Percentiles rank a stretch among this genome's conserved stretches.
Evolutionary conservation across 768 basidiomycete genomes (phyloP).

Genomic region (Lyophyllum shimeji): DNA sequence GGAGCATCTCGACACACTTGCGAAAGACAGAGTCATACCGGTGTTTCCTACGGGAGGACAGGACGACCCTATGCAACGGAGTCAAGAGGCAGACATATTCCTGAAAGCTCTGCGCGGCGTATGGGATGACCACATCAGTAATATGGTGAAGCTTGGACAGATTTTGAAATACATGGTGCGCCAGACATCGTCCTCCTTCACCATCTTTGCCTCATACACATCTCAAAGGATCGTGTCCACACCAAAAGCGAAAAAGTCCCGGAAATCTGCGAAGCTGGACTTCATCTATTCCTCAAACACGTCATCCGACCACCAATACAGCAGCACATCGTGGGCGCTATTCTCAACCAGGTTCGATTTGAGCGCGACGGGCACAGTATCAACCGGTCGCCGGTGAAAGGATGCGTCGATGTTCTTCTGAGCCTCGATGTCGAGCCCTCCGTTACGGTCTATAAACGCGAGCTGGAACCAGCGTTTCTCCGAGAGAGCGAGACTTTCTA

Average conservation of each 20-base stretch:
- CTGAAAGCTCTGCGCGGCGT: conserved; percentile 80
- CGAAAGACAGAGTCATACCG: conserved; percentile 73
- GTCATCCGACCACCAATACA: conserved; percentile 83
- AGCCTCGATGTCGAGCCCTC: conserved; percentile 55
- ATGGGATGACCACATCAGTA: conserved; percentile 92
- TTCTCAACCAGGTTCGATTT: conserved; percentile 83
- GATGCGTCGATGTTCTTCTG: conserved; percentile 82
- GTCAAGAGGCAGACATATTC: conserved; percentile 81
- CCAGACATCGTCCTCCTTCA: conserved; percentile 3
- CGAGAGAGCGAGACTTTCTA: conserved; percentile 81
- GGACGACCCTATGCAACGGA: conserved; percentile 70
- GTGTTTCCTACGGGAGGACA: conserved; percentile 75
- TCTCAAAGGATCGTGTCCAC: conserved; percentile 84
- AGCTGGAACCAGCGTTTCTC: conserved; percentile 83
- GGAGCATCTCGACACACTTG: conserved; percentile 81
- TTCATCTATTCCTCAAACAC: conserved; percentile 77
- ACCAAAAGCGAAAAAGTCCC: conserved; percentile 74
- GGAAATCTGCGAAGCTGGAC: conserved; percentile 78
- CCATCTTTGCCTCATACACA: not conserved
- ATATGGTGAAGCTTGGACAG: conserved; percentile 85
- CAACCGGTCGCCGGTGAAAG: conserved; percentile 87
- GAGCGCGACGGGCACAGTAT: conserved; percentile 92
- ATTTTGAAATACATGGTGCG: conserved; percentile 95
- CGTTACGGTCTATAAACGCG: conserved; percentile 72
- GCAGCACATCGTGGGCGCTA: conserved; percentile 76